Evolutionary conservation across 805 yeast genomes (phyloP).

Genomic region (Ogataea nakhonphanomensis): DNA sequence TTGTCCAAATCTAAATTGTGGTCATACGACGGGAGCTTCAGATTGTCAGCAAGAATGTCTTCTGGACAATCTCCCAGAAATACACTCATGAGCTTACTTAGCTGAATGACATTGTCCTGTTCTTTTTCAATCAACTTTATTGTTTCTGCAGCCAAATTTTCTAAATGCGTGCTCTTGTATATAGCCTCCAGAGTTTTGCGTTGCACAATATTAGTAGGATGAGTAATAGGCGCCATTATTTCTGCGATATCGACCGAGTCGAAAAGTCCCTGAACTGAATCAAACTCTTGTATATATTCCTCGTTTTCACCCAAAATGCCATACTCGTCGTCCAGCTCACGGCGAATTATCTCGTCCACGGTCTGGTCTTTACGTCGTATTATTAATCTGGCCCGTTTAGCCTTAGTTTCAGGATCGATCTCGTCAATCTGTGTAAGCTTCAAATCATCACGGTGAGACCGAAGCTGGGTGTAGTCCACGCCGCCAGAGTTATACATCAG

Average conservation of each 20-base stretch:
- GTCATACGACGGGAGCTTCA: constrained; percentile 68
- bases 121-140: constrained; percentile 78
- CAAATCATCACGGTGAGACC: constrained; percentile 22
- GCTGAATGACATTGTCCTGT: constrained; percentile 68
- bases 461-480: constrained; percentile 24
- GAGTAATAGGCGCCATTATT: constrained; percentile 71
- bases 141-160: constrained; percentile 64
- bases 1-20: constrained; percentile 47
- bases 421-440: constrained; percentile 20
- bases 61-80: constrained; percentile 85
- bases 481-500: constrained; percentile 23
- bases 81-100: constrained; percentile 69
- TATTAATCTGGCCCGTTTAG: constrained; percentile 23
- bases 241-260: constrained; percentile 50
- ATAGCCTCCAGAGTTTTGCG: constrained; percentile 70
- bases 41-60: constrained; percentile 56
- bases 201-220: constrained; percentile 72
- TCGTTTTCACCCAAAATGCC: constrained; percentile 20
- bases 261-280: constrained; percentile 41
- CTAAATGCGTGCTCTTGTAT: constrained; percentile 54
- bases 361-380: constrained; percentile 25
- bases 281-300: constrained; percentile 22
- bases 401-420: constrained; percentile 15
- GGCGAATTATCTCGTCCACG: constrained; percentile 24
- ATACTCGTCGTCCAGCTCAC: constrained; percentile 29